Conservation (phyloP, 2,329 filamentous ascomycete species). For the Phyllosticta citribraziliensis region DNA sequence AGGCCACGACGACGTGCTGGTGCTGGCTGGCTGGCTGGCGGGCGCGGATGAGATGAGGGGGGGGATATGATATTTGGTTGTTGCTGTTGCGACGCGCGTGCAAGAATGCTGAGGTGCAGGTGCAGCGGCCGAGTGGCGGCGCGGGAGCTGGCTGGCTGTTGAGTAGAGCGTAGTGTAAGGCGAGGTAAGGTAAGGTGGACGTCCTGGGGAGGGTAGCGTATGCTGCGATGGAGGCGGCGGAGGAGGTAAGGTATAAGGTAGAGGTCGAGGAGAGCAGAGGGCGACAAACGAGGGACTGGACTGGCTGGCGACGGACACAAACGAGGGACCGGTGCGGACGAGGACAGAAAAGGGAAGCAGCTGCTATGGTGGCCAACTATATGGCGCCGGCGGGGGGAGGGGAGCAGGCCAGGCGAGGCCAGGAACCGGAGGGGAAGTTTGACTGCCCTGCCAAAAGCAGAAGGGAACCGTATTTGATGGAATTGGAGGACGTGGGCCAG, state of each 20-base stretch:
- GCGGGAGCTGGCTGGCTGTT: not conserved
- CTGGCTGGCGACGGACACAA: too few species aligned
- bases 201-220: too few species aligned
- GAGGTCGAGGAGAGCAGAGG: too few species aligned
- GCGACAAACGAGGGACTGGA: too few species aligned
- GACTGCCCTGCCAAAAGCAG: not conserved
- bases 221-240: too few species aligned
- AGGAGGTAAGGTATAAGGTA: too few species aligned
- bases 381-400: too few species aligned
- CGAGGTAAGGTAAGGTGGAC: not conserved
- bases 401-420: too few species aligned
- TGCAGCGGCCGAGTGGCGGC: not conserved
- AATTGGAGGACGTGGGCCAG: not conserved
- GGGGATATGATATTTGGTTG: not conserved
- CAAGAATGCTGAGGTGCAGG: not conserved
- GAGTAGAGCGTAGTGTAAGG: not conserved
- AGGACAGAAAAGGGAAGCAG: too few species aligned
- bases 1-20: not conserved
- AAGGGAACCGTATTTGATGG: not conserved
- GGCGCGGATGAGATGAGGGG: not conserved
- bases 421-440: too few species aligned
- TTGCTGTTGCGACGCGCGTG: not conserved
- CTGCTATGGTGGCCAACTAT: too few species aligned
- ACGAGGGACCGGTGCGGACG: too few species aligned
- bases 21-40: not conserved